Evolutionary conservation across 768 basidiomycete genomes (phyloP).

Genomic region (Hebeloma cylindrosporum): DNA sequence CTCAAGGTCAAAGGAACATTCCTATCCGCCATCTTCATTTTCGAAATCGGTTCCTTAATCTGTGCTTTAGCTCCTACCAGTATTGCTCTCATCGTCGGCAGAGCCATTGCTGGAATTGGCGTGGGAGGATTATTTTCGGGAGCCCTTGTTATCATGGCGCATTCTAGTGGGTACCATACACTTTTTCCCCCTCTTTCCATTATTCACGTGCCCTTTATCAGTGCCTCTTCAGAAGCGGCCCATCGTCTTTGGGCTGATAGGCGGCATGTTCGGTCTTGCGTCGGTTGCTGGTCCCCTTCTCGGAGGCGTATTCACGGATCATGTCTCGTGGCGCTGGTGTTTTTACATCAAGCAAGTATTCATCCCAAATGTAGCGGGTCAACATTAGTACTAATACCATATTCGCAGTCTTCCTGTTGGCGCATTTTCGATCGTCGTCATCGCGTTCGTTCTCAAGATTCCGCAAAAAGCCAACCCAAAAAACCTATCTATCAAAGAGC

Average conservation of each 20-base stretch:
- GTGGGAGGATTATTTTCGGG: conserved; percentile 20
- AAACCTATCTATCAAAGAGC: conserved; percentile 6
- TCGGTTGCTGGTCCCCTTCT: conserved; percentile 34
- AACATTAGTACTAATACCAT: background rate
- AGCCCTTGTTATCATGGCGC: conserved; percentile 21
- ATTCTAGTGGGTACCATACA: conserved; percentile 1
- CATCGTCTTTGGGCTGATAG: conserved; percentile 21
- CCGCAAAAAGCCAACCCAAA: conserved; percentile 12
- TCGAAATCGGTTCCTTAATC: conserved; percentile 27
- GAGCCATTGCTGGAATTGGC: conserved; percentile 24
- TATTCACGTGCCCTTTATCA: conserved; percentile 6
- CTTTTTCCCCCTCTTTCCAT: background rate
- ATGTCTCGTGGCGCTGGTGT: conserved; percentile 1
- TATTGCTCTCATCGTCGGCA: conserved; percentile 22
- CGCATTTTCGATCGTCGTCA: conserved; percentile 14
- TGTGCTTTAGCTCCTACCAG: conserved; percentile 35
- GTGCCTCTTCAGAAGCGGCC: conserved; percentile 21
- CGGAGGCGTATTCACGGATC: conserved; percentile 33
- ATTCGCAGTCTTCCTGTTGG: conserved; percentile 9
- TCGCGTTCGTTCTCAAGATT: conserved; percentile 19
- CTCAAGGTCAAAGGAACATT: background rate
- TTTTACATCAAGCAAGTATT: conserved; percentile 22
- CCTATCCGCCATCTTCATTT: conserved; percentile 15
- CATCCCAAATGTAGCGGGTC: conserved; percentile 23
- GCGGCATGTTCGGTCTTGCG: conserved; percentile 36